These are phyloP conservation scores for Colletotrichum salicis DNA, from an alignment of 2,329 filamentous ascomycete species.

Conservation along the genomic window DNA sequence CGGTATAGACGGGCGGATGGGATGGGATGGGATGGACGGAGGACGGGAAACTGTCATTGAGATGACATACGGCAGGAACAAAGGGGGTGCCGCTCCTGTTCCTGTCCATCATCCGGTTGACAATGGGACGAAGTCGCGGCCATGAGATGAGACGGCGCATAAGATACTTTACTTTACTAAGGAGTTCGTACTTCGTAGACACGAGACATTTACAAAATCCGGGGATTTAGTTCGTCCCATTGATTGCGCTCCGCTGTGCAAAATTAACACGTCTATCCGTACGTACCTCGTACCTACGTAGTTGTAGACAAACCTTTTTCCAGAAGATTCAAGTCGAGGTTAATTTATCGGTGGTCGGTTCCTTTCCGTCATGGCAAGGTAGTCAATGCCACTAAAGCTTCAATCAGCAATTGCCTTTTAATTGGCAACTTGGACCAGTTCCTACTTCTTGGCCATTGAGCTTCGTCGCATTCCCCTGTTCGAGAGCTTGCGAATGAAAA, in stretches of 20 bases:
- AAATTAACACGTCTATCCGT: neutral
- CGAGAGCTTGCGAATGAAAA: neutral
- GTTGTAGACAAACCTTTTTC: neutral
- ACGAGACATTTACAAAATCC: neutral
- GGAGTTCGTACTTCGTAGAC: neutral
- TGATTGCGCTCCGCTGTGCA: slow-evolving; percentile 4
- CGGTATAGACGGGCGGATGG: neutral
- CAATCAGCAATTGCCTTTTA: neutral
- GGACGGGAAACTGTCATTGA: neutral
- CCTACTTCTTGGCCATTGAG: neutral
- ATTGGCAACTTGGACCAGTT: neutral
- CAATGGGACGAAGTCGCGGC: slow-evolving; percentile 25
- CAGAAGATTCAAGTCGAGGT: neutral
- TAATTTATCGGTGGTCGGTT: neutral
- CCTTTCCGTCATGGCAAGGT: neutral
- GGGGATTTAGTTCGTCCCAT: slow-evolving; percentile 29
- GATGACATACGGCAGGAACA: slow-evolving; percentile 7
- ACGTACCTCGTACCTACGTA: neutral
- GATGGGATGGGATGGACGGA: neutral
- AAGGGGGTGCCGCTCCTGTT: neutral
- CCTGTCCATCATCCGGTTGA: slow-evolving; percentile 12
- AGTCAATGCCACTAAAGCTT: neutral
- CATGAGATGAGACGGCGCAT: neutral
- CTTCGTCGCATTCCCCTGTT: neutral
- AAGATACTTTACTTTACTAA: neutral